Percentiles rank a stretch among this genome's conserved stretches.
These are phyloP conservation scores for Nemophila menziesii DNA, from an alignment of 257 asterid genomes.

Conservation along the genomic window DNA sequence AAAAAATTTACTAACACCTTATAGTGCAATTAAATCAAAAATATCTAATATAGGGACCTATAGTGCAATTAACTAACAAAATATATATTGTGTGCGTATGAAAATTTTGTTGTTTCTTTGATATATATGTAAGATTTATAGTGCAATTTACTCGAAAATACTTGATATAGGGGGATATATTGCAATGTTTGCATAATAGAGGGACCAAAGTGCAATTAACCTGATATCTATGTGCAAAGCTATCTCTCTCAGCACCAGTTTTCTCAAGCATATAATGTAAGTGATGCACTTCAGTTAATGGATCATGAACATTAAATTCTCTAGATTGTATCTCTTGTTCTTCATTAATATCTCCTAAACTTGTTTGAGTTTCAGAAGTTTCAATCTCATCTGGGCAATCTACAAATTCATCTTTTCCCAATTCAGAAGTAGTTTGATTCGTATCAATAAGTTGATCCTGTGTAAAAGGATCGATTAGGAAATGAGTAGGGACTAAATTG, in stretches of 20 bases:
- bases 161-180: no score
- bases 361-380: constrained; percentile 47
- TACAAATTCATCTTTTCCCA: constrained; percentile 74
- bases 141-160: no score
- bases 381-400: constrained; percentile 95
- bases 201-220: no score
- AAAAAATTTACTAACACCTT: no score
- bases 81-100: no score
- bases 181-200: no score
- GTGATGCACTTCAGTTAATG: constrained; percentile 48
- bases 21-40: no score
- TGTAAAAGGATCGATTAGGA: constrained; percentile 7
- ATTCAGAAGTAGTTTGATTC: constrained; percentile 8
- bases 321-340: constrained; percentile 23
- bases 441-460: constrained; percentile 26
- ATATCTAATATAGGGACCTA: no score
- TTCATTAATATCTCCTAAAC: constrained; percentile 39
- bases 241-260: constrained; percentile 42
- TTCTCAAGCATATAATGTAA: constrained; percentile 46
- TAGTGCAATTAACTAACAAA: no score
- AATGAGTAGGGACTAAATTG: background rate
- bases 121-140: no score
- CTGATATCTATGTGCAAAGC: constrained; percentile 40
- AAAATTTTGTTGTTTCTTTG: no score
- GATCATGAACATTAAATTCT: constrained; percentile 31